phyloP scores from a whole-genome alignment of 306 rosid species.

The Mimosa pudica region DNA sequence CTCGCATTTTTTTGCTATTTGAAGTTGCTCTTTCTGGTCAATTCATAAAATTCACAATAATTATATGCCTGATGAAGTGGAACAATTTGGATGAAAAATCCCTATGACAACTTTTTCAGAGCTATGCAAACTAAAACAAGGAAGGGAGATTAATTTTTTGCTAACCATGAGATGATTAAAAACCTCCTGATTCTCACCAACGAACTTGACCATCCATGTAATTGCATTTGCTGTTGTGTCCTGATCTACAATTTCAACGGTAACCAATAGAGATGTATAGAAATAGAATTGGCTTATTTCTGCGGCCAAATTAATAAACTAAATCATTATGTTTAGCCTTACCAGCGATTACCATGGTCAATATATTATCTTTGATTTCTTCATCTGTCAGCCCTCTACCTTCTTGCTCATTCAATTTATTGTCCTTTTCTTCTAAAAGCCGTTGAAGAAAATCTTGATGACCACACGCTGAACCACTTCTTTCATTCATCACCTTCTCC shows the following conservation, averaged over 20 bases:
- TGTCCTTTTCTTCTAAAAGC: slow-evolving; percentile 43
- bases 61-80: neutral
- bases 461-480: slow-evolving; percentile 39
- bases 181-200: slow-evolving; percentile 69
- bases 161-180: slow-evolving; percentile 58
- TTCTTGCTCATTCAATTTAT: slow-evolving; percentile 29
- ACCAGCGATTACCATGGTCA: slow-evolving; percentile 90
- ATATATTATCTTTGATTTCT: slow-evolving; percentile 79
- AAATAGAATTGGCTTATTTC: neutral
- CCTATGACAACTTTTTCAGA: neutral
- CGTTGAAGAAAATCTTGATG: slow-evolving; percentile 64
- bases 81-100: neutral
- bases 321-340: neutral
- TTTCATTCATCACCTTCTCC: slow-evolving; percentile 53
- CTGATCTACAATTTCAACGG: slow-evolving; percentile 49
- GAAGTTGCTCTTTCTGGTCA: slow-evolving; percentile 67
- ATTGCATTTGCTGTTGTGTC: slow-evolving; percentile 86
- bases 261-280: neutral
- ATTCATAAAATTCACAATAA: slow-evolving; percentile 18
- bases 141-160: neutral
- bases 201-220: slow-evolving; percentile 88
- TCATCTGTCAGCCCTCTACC: slow-evolving; percentile 46
- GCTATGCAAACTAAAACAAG: neutral
- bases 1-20: slow-evolving; percentile 36
- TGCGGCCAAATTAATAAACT: neutral